Evolutionary conservation across 2,329 filamentous ascomycete genomes (phyloP).

Genomic region (Dothistroma septosporum): DNA sequence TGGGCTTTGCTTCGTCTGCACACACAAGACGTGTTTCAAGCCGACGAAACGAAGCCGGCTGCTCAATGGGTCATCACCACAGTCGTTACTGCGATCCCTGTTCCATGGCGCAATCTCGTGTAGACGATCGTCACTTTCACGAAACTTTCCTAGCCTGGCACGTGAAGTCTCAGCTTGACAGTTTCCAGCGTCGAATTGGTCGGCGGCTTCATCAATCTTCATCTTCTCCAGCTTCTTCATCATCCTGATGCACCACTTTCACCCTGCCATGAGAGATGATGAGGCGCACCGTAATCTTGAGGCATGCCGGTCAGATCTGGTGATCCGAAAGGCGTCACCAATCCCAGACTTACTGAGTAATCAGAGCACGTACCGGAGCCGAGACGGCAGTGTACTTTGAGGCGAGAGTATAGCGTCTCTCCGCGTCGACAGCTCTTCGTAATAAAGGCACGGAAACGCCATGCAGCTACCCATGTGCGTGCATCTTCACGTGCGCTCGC

Average conservation of each 20-base stretch:
- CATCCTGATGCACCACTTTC: neutral
- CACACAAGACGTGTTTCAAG: neutral
- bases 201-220: neutral
- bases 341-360: neutral
- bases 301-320: neutral
- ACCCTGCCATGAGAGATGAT: neutral
- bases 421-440: neutral
- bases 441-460: neutral
- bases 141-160: neutral
- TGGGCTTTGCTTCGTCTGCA: neutral
- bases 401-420: neutral
- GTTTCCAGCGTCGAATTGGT: neutral
- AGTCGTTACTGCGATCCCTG: neutral
- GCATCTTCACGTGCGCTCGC: neutral
- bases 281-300: neutral
- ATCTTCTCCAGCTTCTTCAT: neutral
- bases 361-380: neutral
- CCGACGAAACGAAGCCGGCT: neutral
- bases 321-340: neutral
- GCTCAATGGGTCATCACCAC: neutral
- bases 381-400: neutral
- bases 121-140: neutral
- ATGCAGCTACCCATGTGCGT: neutral
- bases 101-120: neutral
- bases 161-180: constrained; percentile 3